Conservation (phyloP, 2,329 filamentous ascomycete genomes). For the Diaporthe australafricana region DNA sequence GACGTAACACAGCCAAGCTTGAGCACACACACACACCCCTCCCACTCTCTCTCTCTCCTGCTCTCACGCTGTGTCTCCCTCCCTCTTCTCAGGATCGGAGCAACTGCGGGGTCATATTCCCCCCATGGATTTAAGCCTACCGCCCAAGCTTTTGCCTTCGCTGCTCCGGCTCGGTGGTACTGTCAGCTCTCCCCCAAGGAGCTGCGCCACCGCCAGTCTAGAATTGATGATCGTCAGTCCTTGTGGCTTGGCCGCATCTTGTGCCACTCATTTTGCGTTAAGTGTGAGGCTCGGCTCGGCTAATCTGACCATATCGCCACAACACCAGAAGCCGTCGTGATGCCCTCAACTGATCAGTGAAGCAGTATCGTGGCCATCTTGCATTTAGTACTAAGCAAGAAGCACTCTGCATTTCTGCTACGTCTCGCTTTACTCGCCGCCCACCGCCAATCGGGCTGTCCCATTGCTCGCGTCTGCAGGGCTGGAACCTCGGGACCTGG, state of each 20-base stretch:
- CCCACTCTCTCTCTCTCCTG: no score
- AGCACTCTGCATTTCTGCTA: not conserved
- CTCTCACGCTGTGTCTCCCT: no score
- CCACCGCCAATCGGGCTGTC: not conserved
- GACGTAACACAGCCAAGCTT: not conserved
- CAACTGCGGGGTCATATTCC: not conserved
- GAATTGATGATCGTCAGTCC: not conserved
- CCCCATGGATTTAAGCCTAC: no score
- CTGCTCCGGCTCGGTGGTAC: not conserved
- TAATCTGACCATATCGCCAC: not conserved
- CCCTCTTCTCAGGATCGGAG: not conserved
- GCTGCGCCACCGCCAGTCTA: not conserved
- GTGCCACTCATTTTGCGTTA: no score
- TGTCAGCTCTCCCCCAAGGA: not conserved
- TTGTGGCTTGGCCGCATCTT: not conserved
- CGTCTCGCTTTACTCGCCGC: not conserved
- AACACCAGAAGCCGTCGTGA: not conserved
- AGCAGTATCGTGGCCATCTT: not conserved
- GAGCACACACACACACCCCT: not conserved
- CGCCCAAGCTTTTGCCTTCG: no score
- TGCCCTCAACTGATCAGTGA: not conserved
- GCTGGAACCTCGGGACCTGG: not conserved
- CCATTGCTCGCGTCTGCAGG: not conserved
- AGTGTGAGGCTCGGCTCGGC: no score
- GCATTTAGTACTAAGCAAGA: not conserved